Percentiles rank a stretch among this genome's conserved stretches.
These are phyloP conservation scores for Aspergillus oerlinghausenensis DNA, from an alignment of 2,329 filamentous ascomycete species.

Conservation along the genomic window DNA sequence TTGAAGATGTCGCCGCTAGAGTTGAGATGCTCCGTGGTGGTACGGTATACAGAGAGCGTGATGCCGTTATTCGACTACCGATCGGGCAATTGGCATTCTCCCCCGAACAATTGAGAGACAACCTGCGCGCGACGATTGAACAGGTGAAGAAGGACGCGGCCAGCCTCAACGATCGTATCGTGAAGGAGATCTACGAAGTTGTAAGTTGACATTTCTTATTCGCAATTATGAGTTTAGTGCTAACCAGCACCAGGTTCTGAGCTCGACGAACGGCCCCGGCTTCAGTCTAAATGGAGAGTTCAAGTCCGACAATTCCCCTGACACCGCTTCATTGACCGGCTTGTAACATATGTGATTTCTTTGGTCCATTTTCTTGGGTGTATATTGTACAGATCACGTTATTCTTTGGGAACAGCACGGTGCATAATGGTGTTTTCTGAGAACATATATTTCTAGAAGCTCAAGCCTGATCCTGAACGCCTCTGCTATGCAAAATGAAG, in stretches of 20 bases:
- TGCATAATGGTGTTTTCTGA: constrained; percentile 39
- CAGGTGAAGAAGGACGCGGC: constrained; percentile 74
- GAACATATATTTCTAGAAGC: constrained; percentile 16
- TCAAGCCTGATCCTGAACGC: constrained; percentile 33
- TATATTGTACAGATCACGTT: constrained; percentile 36
- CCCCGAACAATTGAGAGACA: constrained; percentile 77
- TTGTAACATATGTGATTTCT: constrained; percentile 42
- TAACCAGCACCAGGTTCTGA: constrained; percentile 66
- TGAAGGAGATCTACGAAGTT: constrained; percentile 70
- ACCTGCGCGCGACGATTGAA: constrained; percentile 72
- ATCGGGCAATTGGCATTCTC: constrained; percentile 87
- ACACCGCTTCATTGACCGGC: constrained; percentile 46
- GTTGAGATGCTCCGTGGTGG: constrained; percentile 80
- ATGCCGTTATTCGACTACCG: constrained; percentile 81
- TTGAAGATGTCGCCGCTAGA: constrained; percentile 68
- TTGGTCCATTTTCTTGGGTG: constrained; percentile 25
- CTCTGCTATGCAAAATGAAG: constrained; percentile 38
- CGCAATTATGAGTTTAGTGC: constrained; percentile 12
- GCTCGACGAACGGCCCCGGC: constrained; percentile 80
- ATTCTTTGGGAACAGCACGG: constrained; percentile 36
- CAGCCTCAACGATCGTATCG: constrained; percentile 57
- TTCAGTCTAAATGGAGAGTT: constrained; percentile 82
- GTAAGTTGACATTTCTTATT: constrained; percentile 38
- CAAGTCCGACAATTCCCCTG: constrained; percentile 54
- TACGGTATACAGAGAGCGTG: constrained; percentile 78